phyloP scores from a whole-genome alignment of 495 filamentous ascomycete genomes.

The Elasticomyces elasticus region DNA sequence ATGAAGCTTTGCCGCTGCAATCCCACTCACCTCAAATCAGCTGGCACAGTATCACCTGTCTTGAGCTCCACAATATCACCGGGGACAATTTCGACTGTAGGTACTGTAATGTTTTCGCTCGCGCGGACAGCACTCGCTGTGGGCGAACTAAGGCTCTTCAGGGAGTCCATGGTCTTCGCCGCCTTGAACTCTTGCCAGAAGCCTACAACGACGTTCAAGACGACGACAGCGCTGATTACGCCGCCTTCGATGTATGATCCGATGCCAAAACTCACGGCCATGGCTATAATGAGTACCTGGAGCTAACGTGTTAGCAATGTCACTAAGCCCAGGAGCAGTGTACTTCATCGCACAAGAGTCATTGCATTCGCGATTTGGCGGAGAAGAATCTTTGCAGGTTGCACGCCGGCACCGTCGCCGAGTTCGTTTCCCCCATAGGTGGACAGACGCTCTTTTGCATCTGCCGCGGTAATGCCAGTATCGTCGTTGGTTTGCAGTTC shows the following conservation, averaged over 20 bases:
- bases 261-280: conserved; percentile 73
- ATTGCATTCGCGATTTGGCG: conserved; percentile 59
- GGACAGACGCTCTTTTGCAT: conserved; percentile 46
- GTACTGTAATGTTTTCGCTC: conserved; percentile 52
- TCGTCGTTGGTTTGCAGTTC: conserved; percentile 53
- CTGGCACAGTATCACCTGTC: conserved; percentile 56
- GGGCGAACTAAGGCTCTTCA: conserved; percentile 67
- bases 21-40: too few relatives aligned
- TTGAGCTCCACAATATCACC: conserved; percentile 73
- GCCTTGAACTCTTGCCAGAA: conserved; percentile 79
- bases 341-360: too few relatives aligned
- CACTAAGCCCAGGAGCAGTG: too few relatives aligned
- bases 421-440: conserved; percentile 54
- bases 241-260: conserved; percentile 74
- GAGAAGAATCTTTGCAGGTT: conserved; percentile 47
- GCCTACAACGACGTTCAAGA: conserved; percentile 66
- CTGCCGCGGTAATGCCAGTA: conserved; percentile 47
- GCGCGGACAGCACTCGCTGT: conserved; percentile 67
- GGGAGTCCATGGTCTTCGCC: conserved; percentile 76
- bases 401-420: conserved; percentile 48
- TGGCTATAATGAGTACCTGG: conserved; percentile 70
- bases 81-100: conserved; percentile 63
- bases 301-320: too few relatives aligned
- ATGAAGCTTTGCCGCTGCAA: too few relatives aligned
- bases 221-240: conserved; percentile 69